Conservation (phyloP, 192 early-diverging fungal species). For the Coemansia sp. region DNA sequence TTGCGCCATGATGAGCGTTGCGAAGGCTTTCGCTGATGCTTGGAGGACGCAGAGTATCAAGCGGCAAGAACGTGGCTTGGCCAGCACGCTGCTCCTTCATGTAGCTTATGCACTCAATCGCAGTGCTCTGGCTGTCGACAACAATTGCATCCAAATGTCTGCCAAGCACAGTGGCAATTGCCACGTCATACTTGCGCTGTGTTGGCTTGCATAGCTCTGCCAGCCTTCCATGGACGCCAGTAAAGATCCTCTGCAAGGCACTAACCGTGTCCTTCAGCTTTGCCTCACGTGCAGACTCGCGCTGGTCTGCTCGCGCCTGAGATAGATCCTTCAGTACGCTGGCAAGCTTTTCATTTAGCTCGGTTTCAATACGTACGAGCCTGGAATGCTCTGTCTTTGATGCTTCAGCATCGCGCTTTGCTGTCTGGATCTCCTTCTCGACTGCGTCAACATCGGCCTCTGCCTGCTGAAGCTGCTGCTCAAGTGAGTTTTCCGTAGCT, state of each 20-base stretch:
- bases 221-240: conserved; percentile 88
- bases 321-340: conserved; percentile 73
- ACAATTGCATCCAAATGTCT: conserved; percentile 93
- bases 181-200: conserved; percentile 86
- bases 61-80: conserved; percentile 90
- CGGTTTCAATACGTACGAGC: conserved; percentile 62
- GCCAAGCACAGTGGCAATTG: conserved; percentile 85
- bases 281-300: conserved; percentile 79
- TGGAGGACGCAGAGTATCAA: conserved; percentile 76
- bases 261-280: conserved; percentile 75
- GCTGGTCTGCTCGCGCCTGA: conserved; percentile 79
- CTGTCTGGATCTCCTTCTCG: conserved; percentile 54
- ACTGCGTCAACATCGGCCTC: conserved; percentile 21
- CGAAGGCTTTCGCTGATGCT: conserved; percentile 81
- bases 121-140: conserved; percentile 88
- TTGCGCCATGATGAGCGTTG: conserved; percentile 74
- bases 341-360: conserved; percentile 85
- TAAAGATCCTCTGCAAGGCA: conserved; percentile 80
- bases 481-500: conserved; percentile 37
- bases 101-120: conserved; percentile 94
- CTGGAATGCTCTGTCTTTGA: conserved; percentile 65
- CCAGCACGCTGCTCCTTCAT: conserved; percentile 90
- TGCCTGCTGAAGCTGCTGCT: conserved; percentile 44
- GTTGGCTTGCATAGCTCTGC: conserved; percentile 89
- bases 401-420: conserved; percentile 60